phyloP scores from a whole-genome alignment of 495 filamentous ascomycete species.

The Penicillium mononematosum region DNA sequence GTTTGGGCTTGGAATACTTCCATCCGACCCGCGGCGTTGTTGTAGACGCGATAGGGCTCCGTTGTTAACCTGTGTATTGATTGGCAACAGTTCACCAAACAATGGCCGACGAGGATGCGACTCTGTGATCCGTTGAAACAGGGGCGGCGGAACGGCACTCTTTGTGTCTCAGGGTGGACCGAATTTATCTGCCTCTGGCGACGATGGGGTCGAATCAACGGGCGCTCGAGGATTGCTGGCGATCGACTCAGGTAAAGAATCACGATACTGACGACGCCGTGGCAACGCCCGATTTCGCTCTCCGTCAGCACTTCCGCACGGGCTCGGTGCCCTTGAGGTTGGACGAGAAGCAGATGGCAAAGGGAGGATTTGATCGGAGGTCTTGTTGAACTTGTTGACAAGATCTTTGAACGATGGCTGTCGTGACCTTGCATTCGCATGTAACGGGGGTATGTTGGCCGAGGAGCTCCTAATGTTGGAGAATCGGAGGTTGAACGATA shows the following conservation, averaged over 20 bases:
- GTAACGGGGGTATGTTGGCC: constrained; percentile 16
- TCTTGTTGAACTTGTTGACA: constrained; percentile 61
- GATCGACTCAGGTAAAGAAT: constrained; percentile 17
- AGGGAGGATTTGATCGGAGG: constrained; percentile 52
- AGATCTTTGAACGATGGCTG: constrained; percentile 61
- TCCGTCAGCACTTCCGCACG: constrained; percentile 30
- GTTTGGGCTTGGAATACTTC: constrained; percentile 52
- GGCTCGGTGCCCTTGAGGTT: constrained; percentile 37
- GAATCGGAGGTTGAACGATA: constrained; percentile 42
- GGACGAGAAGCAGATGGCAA: constrained; percentile 38
- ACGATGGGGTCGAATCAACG: constrained; percentile 17
- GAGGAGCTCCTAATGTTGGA: constrained; percentile 24
- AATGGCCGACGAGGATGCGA: constrained; percentile 39
- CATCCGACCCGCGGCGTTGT: constrained; percentile 53
- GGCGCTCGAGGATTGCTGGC: constrained; percentile 11
- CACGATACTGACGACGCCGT: constrained; percentile 27
- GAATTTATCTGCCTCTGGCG: constrained; percentile 6
- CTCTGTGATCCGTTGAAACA: constrained; percentile 24
- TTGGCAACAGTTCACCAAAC: constrained; percentile 52
- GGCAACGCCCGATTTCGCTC: constrained; percentile 32
- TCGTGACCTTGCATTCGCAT: constrained; percentile 33
- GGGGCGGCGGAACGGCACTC: constrained; percentile 18
- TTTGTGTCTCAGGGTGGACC: constrained; percentile 1
- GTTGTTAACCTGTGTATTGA: constrained; percentile 38
- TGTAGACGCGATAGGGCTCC: constrained; percentile 39